A percentile compares a stretch with the other conserved stretches of the same genome.
Conservation (phyloP, 1,139 yeast genomes). For the Candida pseudoviswanathii region DNA sequence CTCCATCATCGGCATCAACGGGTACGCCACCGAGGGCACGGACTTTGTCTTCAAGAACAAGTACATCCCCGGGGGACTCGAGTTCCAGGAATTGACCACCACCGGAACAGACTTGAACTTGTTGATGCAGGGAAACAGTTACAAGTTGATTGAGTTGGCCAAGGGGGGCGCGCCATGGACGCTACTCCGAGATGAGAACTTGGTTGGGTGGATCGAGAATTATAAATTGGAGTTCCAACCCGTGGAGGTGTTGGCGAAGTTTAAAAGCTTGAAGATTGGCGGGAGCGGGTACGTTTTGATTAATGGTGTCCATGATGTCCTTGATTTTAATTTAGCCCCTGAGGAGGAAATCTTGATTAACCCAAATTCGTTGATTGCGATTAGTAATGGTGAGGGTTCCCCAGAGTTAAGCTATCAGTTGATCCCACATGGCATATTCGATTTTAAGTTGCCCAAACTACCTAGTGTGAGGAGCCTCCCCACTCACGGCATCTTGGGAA, state of each 20-base stretch:
- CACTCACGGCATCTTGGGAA: conserved; percentile 9
- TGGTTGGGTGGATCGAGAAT: conserved; percentile 47
- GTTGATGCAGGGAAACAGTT: conserved; percentile 31
- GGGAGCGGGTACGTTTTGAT: conserved; percentile 45
- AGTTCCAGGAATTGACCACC: conserved; percentile 30
- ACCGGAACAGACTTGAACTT: conserved; percentile 27
- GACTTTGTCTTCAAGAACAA: background rate
- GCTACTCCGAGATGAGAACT: conserved; percentile 29
- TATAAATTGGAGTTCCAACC: conserved; percentile 23
- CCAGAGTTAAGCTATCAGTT: background rate
- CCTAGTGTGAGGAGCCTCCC: conserved; percentile 6
- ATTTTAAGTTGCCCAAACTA: background rate
- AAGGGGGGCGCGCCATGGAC: conserved; percentile 28
- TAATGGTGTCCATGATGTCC: conserved; percentile 32
- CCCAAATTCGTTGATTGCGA: conserved; percentile 40
- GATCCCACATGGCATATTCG: conserved; percentile 2
- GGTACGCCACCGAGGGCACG: conserved; percentile 24
- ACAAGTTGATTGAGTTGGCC: conserved; percentile 26
- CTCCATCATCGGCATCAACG: conserved; percentile 38
- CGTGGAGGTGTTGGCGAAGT: conserved; percentile 19
- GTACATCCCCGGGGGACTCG: background rate
- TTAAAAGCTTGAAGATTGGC: conserved; percentile 22
- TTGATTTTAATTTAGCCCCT: conserved; percentile 29
- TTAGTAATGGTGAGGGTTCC: conserved; percentile 12
- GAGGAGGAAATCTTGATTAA: conserved; percentile 37